A percentile compares a stretch with the other conserved stretches of the same genome.
Conservation (phyloP, 2,329 filamentous ascomycete genomes). For the Epichloe glyceriae region DNA sequence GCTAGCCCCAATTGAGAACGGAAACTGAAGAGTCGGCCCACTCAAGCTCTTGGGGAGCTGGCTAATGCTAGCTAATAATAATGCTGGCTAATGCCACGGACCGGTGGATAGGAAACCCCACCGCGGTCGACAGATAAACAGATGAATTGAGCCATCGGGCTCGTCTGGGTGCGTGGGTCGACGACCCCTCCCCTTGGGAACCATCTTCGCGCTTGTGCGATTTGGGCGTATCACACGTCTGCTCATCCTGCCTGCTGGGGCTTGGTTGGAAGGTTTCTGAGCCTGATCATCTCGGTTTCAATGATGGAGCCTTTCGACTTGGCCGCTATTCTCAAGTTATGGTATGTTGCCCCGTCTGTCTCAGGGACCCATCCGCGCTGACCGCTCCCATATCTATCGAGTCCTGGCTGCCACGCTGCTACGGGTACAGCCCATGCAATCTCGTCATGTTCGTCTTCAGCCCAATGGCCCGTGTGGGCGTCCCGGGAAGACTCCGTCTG, state of each 20-base stretch:
- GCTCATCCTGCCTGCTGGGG: slow-evolving; percentile 2
- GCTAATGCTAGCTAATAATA: neutral
- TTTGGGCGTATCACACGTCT: slow-evolving; percentile 7
- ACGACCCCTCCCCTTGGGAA: slow-evolving; percentile 5
- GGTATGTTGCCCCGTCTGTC: neutral
- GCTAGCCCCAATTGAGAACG: slow-evolving; percentile 2
- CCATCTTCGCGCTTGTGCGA: slow-evolving; percentile 8
- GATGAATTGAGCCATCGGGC: too few relatives aligned
- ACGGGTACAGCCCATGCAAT: neutral
- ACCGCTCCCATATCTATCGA: neutral
- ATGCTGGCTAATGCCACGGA: neutral
- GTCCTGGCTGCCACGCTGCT: too few relatives aligned
- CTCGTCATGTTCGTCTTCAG: neutral
- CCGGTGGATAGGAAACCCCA: slow-evolving; percentile 9
- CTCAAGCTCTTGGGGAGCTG: neutral
- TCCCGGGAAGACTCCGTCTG: neutral
- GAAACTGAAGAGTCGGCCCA: slow-evolving; percentile 4
- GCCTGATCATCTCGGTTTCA: neutral
- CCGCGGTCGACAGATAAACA: too few relatives aligned
- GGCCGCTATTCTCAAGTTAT: neutral
- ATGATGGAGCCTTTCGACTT: neutral
- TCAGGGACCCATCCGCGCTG: neutral
- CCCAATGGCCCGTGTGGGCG: neutral
- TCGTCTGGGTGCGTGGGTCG: too few relatives aligned
- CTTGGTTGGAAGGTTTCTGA: neutral